A percentile compares a stretch with the other conserved stretches of the same genome.
Conservation (phyloP, 352 stramenopile species). For the Globisporangium emineosum region DNA sequence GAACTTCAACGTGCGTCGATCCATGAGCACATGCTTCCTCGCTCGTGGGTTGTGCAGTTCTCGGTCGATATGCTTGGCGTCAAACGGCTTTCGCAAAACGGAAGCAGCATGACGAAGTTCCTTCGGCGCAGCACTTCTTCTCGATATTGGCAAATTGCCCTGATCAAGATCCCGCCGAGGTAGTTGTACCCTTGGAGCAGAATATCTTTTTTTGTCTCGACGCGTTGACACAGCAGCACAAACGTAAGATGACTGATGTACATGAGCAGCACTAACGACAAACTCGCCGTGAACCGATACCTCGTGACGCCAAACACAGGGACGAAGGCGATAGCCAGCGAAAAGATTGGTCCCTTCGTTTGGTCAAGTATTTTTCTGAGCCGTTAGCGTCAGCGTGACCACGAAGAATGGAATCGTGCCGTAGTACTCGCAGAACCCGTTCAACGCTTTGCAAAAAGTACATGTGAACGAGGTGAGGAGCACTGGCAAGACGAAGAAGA, state of each 20-base stretch:
- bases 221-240: neutral
- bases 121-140: neutral
- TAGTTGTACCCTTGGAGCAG: neutral
- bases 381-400: neutral
- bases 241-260: neutral
- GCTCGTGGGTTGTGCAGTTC: neutral
- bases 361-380: neutral
- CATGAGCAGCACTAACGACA: neutral
- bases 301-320: neutral
- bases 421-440: neutral
- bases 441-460: neutral
- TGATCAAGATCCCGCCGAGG: neutral
- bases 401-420: neutral
- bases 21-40: neutral
- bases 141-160: neutral
- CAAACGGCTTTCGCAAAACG: neutral
- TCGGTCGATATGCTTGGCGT: neutral
- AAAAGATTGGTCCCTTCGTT: neutral
- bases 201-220: neutral
- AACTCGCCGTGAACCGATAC: neutral
- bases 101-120: neutral
- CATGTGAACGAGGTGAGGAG: neutral
- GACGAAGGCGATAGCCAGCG: neutral
- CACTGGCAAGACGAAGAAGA: neutral
- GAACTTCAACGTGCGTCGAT: constrained; percentile 23